Conservation (phyloP, 768 basidiomycete genomes). For the Suillus hirtellus region DNA sequence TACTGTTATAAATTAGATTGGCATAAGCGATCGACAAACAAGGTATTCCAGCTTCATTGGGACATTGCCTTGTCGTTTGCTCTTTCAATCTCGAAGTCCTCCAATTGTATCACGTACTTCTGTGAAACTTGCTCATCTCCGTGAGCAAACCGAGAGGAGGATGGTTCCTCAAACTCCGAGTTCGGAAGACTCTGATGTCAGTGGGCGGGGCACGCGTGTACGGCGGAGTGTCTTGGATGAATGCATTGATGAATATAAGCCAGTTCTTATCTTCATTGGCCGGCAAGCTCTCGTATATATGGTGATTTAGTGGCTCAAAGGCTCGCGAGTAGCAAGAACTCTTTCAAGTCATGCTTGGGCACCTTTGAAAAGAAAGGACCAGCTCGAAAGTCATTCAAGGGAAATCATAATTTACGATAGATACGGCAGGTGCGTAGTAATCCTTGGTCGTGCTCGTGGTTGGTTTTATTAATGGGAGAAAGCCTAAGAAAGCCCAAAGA, state of each 20-base stretch:
- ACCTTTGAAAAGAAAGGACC: constrained; percentile 2
- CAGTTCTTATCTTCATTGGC: not conserved
- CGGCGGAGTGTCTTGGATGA: not conserved
- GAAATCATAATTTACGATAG: no score
- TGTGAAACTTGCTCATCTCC: constrained; percentile 13
- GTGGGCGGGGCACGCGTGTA: constrained; percentile 11
- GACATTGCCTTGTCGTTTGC: constrained; percentile 10
- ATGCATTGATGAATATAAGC: not conserved
- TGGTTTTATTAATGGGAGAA: not conserved
- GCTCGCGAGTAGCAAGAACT: not conserved
- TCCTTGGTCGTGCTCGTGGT: not conserved
- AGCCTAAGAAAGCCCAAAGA: not conserved
- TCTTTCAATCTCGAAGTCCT: constrained; percentile 13
- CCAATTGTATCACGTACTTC: constrained; percentile 9
- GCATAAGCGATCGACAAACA: not conserved
- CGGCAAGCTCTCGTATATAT: not conserved
- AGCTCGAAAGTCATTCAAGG: not conserved
- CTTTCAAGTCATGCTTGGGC: not conserved
- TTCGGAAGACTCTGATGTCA: constrained; percentile 16
- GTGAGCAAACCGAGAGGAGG: constrained; percentile 16
- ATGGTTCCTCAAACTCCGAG: constrained; percentile 5
- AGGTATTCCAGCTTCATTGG: not conserved
- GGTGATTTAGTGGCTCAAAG: constrained; percentile 12
- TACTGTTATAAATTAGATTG: constrained; percentile 6
- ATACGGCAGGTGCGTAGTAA: not conserved